A percentile compares a stretch with the other conserved stretches of the same genome.
These are phyloP conservation scores for Camellia sinensis DNA, from an alignment of 148 eudicot genomes.

Conservation along the genomic window DNA sequence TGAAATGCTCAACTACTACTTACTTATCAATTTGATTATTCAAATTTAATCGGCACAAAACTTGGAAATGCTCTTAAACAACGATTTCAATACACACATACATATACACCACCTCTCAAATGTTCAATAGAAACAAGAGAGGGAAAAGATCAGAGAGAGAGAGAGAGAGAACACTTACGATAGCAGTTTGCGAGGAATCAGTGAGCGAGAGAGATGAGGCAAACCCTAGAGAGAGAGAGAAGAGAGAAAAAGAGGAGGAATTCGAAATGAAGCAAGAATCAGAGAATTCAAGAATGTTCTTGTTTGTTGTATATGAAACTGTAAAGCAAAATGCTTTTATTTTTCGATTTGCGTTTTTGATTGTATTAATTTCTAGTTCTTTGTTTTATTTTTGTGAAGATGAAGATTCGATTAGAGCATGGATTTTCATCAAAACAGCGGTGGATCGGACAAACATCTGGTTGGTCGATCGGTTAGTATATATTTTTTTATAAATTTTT, in stretches of 20 bases:
- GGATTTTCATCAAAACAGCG: no score
- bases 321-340: no score
- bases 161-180: neutral
- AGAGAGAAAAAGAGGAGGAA: neutral
- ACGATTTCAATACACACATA: neutral
- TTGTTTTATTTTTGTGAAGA: no score
- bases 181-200: neutral
- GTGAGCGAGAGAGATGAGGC: neutral
- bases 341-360: no score
- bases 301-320: no score
- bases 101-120: neutral
- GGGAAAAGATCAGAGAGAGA: neutral
- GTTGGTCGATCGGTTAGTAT: no score
- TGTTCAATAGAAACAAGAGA: constrained; percentile 1
- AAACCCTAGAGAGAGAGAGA: neutral
- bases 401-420: no score
- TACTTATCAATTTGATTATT: neutral
- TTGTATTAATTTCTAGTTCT: no score
- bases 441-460: no score
- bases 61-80: neutral
- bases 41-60: no score
- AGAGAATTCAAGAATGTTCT: neutral
- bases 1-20: neutral
- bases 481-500: no score
- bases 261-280: neutral